Conservation (phyloP, 768 basidiomycete species). For the Lactarius akahatsu region DNA sequence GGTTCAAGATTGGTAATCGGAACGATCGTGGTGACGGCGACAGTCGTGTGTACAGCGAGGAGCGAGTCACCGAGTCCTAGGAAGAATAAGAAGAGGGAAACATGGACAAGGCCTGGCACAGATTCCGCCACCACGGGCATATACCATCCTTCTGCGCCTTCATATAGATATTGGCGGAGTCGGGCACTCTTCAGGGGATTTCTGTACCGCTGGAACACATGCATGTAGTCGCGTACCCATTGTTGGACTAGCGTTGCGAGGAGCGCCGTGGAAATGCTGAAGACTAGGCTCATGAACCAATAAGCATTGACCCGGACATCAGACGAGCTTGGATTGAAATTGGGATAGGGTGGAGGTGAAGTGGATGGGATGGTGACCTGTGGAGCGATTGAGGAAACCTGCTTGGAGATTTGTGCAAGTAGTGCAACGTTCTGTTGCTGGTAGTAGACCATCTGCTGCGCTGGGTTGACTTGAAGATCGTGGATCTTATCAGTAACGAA, state of each 20-base stretch:
- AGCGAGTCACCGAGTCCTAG: slow-evolving; percentile 48
- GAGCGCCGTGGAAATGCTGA: too few species aligned
- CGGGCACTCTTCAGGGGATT: slow-evolving; percentile 36
- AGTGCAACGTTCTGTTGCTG: slow-evolving; percentile 13
- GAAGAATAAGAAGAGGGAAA: slow-evolving; percentile 51
- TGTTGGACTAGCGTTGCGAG: slow-evolving; percentile 41
- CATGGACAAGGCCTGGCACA: slow-evolving; percentile 50
- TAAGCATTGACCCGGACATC: too few species aligned
- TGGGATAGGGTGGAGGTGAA: too few species aligned
- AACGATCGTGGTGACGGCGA: slow-evolving; percentile 7
- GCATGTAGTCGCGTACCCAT: slow-evolving; percentile 44
- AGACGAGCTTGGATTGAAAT: too few species aligned
- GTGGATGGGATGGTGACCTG: slow-evolving; percentile 19
- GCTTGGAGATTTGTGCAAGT: slow-evolving; percentile 14
- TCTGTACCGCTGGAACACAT: slow-evolving; percentile 34
- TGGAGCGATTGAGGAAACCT: slow-evolving; percentile 19
- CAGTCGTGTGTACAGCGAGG: slow-evolving; percentile 31
- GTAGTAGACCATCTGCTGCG: not conserved
- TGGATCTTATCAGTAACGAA: slow-evolving; percentile 14
- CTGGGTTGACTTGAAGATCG: slow-evolving; percentile 6
- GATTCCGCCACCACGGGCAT: slow-evolving; percentile 43
- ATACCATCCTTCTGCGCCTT: slow-evolving; percentile 42
- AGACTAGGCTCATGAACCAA: too few species aligned
- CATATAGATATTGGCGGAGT: slow-evolving; percentile 37
- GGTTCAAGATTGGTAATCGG: slow-evolving; percentile 10